Evolutionary conservation across 2,329 filamentous ascomycete species (phyloP).

Genomic region (Colletotrichum lupini): DNA sequence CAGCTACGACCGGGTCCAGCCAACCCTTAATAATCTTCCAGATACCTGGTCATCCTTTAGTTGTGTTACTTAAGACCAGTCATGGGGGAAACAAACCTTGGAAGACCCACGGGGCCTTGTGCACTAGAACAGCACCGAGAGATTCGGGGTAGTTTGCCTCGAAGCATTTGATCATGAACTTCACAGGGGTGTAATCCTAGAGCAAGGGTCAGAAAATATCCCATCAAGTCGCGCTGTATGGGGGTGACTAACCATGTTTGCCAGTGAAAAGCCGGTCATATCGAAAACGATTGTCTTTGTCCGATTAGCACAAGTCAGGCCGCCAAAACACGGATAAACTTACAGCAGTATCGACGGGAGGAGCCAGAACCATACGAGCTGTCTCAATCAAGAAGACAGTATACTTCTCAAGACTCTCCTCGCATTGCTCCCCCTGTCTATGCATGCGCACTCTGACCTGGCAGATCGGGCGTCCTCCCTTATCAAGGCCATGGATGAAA

Average conservation of each 20-base stretch:
- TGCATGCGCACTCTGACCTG: constrained; percentile 87
- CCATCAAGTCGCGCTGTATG: background rate
- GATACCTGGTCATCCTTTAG: constrained; percentile 68
- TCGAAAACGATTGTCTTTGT: constrained; percentile 89
- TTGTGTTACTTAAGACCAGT: background rate
- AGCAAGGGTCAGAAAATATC: constrained; percentile 35
- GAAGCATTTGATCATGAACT: constrained; percentile 99
- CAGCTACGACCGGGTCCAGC: constrained; percentile 95
- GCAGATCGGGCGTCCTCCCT: constrained; percentile 85
- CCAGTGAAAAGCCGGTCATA: constrained; percentile 92
- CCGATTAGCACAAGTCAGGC: background rate
- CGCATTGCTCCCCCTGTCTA: constrained; percentile 82
- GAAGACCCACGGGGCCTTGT: constrained; percentile 98
- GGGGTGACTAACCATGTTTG: constrained; percentile 80
- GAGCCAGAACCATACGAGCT: constrained; percentile 81
- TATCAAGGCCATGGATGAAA: constrained; percentile 89
- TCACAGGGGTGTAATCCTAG: constrained; percentile 92
- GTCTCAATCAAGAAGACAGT: constrained; percentile 97
- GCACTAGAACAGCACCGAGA: constrained; percentile 88
- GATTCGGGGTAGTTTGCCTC: constrained; percentile 98
- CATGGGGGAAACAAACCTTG: constrained; percentile 70
- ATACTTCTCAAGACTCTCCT: constrained; percentile 85
- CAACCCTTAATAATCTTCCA: constrained; percentile 96
- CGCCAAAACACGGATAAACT: constrained; percentile 51
- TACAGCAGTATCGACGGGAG: constrained; percentile 91